phyloP scores from a whole-genome alignment of 2,329 filamentous ascomycete species.

The Zalaria obscura region DNA sequence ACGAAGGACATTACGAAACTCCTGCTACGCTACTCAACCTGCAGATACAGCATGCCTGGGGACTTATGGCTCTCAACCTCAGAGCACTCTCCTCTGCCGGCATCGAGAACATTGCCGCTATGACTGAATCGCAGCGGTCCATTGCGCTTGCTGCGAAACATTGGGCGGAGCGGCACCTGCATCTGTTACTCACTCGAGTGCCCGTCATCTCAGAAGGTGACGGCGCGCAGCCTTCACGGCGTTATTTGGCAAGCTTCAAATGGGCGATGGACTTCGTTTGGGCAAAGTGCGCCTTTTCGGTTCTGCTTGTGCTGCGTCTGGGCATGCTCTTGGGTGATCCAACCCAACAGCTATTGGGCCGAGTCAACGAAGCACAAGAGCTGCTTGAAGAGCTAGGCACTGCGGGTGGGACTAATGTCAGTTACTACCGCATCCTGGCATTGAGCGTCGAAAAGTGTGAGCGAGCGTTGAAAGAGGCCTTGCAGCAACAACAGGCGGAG shows the following conservation, averaged over 20 bases:
- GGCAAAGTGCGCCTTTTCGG: constrained; percentile 45
- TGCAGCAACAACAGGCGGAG: constrained; percentile 4
- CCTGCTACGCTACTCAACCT: constrained; percentile 31
- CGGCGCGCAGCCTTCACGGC: constrained; percentile 7
- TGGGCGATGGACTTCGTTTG: constrained; percentile 45
- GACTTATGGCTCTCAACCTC: constrained; percentile 37
- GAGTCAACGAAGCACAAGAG: constrained; percentile 28
- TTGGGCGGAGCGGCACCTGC: constrained; percentile 36
- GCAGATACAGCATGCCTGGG: constrained; percentile 39
- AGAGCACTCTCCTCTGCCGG: constrained; percentile 35
- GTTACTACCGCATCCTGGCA: constrained; percentile 34
- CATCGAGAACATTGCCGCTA: constrained; percentile 36
- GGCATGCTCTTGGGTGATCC: constrained; percentile 33
- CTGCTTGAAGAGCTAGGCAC: constrained; percentile 29
- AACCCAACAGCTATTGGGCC: constrained; percentile 22
- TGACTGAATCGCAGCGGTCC: constrained; percentile 33
- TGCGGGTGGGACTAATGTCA: constrained; percentile 26
- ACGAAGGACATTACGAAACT: constrained; percentile 12
- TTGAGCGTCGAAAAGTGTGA: constrained; percentile 38
- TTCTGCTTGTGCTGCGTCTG: constrained; percentile 39
- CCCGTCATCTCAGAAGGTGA: too few species aligned
- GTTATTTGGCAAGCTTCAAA: constrained; percentile 36
- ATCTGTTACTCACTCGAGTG: constrained; percentile 25
- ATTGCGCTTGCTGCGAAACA: constrained; percentile 37
- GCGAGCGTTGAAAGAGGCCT: constrained; percentile 20